Evolutionary conservation across 179 eudicot genomes (phyloP).

Genomic region (Corrigiola litoralis): DNA sequence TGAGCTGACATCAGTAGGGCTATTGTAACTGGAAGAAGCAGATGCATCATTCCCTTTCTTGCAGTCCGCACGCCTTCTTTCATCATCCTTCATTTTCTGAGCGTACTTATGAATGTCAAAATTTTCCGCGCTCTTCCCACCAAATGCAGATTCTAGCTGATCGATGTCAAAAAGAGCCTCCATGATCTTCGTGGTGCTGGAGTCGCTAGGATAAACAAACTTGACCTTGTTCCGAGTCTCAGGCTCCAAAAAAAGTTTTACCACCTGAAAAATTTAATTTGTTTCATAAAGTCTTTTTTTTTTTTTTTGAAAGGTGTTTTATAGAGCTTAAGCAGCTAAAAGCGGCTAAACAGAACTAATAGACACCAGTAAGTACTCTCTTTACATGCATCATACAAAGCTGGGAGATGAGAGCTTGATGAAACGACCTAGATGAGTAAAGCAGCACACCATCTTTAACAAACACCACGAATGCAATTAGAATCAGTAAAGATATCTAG

Average conservation of each 20-base stretch:
- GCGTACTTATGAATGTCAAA: conserved; percentile 69
- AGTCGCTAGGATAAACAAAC: conserved; percentile 66
- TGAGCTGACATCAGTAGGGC: neutral
- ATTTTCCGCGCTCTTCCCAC: conserved; percentile 49
- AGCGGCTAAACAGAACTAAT: neutral
- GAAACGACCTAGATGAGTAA: too few species aligned
- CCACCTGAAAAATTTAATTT: conserved; percentile 48
- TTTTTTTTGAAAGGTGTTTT: too few species aligned
- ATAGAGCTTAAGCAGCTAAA: neutral
- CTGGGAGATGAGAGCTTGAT: too few species aligned
- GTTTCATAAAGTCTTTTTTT: neutral
- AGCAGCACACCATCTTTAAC: too few species aligned
- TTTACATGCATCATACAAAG: too few species aligned
- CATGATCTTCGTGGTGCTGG: conserved; percentile 59
- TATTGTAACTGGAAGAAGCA: neutral
- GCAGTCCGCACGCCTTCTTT: conserved; percentile 39
- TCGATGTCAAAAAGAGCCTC: conserved; percentile 72
- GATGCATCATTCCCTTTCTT: conserved; percentile 16
- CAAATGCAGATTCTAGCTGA: conserved; percentile 69
- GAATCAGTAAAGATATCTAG: too few species aligned
- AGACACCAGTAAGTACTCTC: too few species aligned
- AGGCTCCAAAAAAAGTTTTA: conserved; percentile 73
- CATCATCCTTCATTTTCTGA: conserved; percentile 82
- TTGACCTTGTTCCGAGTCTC: conserved; percentile 74
- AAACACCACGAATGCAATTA: too few species aligned